Percentiles rank a stretch among this genome's conserved stretches.
These are phyloP conservation scores for Solanum arcanum DNA, from an alignment of 257 asterid species.

Conservation along the genomic window DNA sequence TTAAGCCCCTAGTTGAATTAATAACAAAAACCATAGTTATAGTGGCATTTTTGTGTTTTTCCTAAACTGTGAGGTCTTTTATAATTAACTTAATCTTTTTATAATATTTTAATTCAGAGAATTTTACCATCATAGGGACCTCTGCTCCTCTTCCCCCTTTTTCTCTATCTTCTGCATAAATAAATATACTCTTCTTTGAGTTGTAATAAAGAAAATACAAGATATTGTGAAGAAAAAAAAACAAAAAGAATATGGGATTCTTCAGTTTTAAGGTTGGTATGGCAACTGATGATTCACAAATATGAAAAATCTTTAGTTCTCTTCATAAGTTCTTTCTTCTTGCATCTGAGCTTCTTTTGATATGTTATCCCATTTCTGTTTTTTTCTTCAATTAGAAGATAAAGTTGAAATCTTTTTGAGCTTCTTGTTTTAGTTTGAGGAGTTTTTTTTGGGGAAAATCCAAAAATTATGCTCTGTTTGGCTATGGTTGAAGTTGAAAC, in stretches of 20 bases:
- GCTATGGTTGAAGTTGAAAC: background rate
- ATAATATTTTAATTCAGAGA: slow-evolving; percentile 1
- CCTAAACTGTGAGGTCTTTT: background rate
- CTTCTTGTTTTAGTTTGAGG: background rate
- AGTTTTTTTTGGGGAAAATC: background rate
- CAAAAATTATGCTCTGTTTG: background rate
- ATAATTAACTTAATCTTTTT: background rate
- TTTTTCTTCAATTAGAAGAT: background rate
- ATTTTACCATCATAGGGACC: background rate
- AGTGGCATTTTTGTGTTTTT: slow-evolving; percentile 17
- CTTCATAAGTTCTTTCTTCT: background rate
- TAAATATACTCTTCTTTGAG: background rate
- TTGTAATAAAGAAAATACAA: slow-evolving; percentile 2
- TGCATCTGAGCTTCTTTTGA: background rate
- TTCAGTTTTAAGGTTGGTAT: slow-evolving; percentile 22
- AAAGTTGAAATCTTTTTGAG: background rate
- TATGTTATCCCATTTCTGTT: slow-evolving; percentile 2
- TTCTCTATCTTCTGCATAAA: slow-evolving; percentile 4
- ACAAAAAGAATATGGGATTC: slow-evolving; percentile 7
- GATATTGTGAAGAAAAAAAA: background rate
- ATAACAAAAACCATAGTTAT: background rate
- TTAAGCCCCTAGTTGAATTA: background rate
- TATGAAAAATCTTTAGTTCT: background rate
- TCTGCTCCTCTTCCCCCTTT: slow-evolving; percentile 5
- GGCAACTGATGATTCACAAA: background rate